phyloP scores from a whole-genome alignment of 2,329 filamentous ascomycete species.

The Coniochaeta prunicola region DNA sequence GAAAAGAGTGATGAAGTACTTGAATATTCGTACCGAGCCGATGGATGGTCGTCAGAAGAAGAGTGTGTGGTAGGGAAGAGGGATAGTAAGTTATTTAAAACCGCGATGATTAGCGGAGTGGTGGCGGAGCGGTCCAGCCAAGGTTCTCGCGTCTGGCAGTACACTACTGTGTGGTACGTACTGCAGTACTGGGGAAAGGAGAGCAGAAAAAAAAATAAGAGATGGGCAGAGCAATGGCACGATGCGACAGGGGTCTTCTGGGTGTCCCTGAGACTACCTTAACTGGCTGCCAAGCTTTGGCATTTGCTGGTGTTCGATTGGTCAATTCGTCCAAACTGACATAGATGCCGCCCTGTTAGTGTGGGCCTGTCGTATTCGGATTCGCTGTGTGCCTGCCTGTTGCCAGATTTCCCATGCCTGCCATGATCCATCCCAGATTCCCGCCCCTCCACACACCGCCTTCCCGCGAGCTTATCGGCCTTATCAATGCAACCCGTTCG shows the following conservation, averaged over 20 bases:
- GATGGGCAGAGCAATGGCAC: background rate
- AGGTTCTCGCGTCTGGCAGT: background rate
- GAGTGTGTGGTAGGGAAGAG: background rate
- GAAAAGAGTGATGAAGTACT: background rate
- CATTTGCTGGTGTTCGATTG: background rate
- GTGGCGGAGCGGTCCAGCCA: background rate
- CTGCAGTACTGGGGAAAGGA: background rate
- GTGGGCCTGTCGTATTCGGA: background rate
- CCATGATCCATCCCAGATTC: background rate
- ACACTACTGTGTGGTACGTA: background rate
- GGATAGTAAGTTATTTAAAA: background rate
- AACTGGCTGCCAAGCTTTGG: background rate
- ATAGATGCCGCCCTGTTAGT: background rate
- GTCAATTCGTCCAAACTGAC: background rate
- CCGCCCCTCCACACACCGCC: background rate
- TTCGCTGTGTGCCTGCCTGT: background rate
- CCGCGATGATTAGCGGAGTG: background rate
- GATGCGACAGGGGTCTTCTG: background rate
- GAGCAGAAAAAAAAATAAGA: background rate
- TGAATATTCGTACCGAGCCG: constrained; percentile 1
- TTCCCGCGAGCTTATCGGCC: background rate
- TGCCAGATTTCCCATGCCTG: background rate
- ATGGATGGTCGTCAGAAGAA: background rate
- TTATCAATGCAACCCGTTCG: background rate
- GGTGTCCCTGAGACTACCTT: background rate